Evolutionary conservation across 345 rosid species (phyloP), one percentile per base, ranked within the genome.

Genomic region (Linum lewisii): DNA sequence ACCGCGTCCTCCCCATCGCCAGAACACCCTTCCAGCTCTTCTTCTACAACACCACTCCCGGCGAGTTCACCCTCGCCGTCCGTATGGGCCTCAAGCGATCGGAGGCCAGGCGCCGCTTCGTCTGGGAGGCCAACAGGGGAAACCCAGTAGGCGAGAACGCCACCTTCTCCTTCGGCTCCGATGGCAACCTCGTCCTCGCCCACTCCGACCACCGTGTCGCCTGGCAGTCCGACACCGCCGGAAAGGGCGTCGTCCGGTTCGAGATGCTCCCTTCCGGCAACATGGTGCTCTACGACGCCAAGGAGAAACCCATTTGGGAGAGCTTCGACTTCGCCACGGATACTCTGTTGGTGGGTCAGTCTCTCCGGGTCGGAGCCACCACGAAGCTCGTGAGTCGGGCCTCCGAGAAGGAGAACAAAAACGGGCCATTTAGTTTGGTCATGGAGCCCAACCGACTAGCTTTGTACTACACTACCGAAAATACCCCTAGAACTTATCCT

Each of bases 121-220:
- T 38, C 14, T 69, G 77, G 81, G 81, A 77, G 13, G 77, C 77
- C 29, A 73, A 74, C 49, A 72, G 70, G 0, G 59, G 68, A 21
- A 21, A 63, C 18, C 77, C 74, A 2, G 77, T 78, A 16, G 51
- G 51, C 0, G 75, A 74, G 25, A 66, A 69, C 11, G 68, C 76
- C 47, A 71, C 78, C 4, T 62, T 78, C 7, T 53, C 66, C 7
- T 71, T 71, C 7, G 63, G 72, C 2, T 18, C 37, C 7, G 66
- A 78, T 7, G 81, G 78, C 1, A 78, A 78, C 44, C 66, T 78
- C 4, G 61, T 74, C 37, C 19, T 74, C 3, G 76, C 72, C 2
- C 72, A 74, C 1, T 70, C 32, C 4, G 68, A 61, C 3, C 70
- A 74, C 50, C 55, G 57, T 2, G 47, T 78, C 2, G 78, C 44